Conservation (phyloP, 768 basidiomycete genomes). For the Auricularia heimuer region DNA sequence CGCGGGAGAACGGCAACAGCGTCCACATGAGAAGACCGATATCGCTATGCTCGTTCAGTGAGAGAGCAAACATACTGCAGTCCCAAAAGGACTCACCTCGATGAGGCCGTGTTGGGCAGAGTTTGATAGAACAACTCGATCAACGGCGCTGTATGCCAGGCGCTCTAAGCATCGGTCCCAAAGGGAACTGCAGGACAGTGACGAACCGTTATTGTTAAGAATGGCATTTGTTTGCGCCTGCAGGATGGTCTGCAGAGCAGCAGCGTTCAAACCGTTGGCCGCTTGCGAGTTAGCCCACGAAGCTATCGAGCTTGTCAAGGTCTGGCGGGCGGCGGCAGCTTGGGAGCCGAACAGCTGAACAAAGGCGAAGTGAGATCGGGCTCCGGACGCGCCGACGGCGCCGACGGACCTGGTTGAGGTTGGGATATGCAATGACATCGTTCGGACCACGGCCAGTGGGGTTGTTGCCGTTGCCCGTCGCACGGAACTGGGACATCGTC, state of each 20-base stretch:
- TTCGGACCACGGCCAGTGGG: conserved; percentile 34
- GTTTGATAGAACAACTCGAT: conserved; percentile 33
- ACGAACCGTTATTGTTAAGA: conserved; percentile 33
- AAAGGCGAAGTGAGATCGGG: not conserved
- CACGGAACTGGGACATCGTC: conserved; percentile 33
- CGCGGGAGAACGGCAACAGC: conserved; percentile 46
- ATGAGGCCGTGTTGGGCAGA: conserved; percentile 29
- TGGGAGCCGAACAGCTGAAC: conserved; percentile 6
- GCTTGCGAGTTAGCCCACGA: conserved; percentile 38
- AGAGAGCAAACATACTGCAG: not conserved
- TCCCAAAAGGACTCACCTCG: conserved; percentile 25
- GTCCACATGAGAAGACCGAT: conserved; percentile 45
- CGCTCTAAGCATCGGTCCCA: not conserved
- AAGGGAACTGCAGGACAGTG: too few species aligned
- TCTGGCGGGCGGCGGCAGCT: conserved; percentile 17
- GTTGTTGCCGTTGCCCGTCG: conserved; percentile 30
- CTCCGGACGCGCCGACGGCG: conserved; percentile 12
- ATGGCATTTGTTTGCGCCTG: conserved; percentile 39
- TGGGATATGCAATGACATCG: conserved; percentile 42
- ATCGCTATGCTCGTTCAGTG: conserved; percentile 18
- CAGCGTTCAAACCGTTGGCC: conserved; percentile 27
- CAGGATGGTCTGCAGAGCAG: conserved; percentile 34
- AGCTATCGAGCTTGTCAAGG: conserved; percentile 29
- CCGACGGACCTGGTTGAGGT: conserved; percentile 39
- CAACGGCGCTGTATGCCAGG: conserved; percentile 28